Base-by-base conservation (phyloP, 306 rosid species). In the Cicer cuneatum region DNA sequence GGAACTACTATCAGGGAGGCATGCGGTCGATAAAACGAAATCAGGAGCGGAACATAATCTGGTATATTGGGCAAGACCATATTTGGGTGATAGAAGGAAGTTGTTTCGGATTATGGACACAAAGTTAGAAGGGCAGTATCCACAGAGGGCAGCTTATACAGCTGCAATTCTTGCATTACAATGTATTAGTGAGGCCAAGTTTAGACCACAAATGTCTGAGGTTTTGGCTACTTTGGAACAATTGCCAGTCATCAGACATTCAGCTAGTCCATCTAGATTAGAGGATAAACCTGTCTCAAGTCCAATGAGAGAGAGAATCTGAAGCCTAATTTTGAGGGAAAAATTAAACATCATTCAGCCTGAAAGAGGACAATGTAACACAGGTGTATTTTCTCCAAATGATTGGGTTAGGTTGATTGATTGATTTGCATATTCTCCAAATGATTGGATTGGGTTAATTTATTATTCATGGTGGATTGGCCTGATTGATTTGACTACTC, bases 71-170 rank as follows among this genome's bases (percentile, higher is more conserved):
- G 92, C 95, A 66, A 87, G 54, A 43, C 96, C 96, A 7, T 91
- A 84, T 75, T 83, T 94, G 78, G 86, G 86, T 9, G 90, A 94
- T 58, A 94, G 82, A 77, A 74, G 98, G 73, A 94, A 74, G 78
- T 71, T 91, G 74, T 94, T 91, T 78, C 80, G 96, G 85, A 94
- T 94, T 11, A 94, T 94, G 94, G 98, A 91, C 82, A 91, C 98
- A 49, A 88, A 79, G 79, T 79, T 94, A 80, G 89, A 88, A 83
- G 98, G 98, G 9, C 91, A 92, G 37, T 94, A 94, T 48, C 89
- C 98, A 0, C 89, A 88, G 60, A 91, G 85, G 46, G 96, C 86
- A 62, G 97, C 98, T 65, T 83, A 39, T 60, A 68, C 81, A 33
- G 89, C 83, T 67, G 95, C 98, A 11, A 74, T 79, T 45, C 83